Evolutionary conservation across 495 filamentous ascomycete genomes (phyloP), one percentile per base, ranked within the genome.

Genomic region (Neurospora pannonica): DNA sequence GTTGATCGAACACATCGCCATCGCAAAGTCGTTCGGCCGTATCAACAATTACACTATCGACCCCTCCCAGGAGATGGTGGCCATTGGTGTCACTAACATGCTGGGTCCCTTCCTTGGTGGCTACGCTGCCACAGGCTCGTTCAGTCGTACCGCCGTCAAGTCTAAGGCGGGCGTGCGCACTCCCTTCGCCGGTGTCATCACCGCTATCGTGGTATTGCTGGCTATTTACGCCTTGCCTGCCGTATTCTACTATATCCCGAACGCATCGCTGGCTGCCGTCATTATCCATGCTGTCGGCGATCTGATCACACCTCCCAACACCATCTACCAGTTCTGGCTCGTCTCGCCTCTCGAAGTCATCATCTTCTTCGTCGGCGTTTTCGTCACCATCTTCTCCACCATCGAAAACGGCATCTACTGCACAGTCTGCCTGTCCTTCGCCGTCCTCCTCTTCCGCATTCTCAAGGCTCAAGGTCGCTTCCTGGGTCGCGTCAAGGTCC

Each of bases 31-130:
- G 0, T 99, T 99, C 74, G 96, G 96, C 6, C 89, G 96, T 60
- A 88, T 99, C 76, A 98, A 98, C 85, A 98, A 98, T 84, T 99
- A 99, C 83, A 93, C 90, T n/a, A 98, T 99, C 82, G 90, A 98
- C 75, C 97, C 96, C 4, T 98, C 95, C 0, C 96, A 99, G 80
- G 96, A 99, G 78, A 89, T 99, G 84, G 92, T 99, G 34, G 97
- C 93, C 34, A 98, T 99, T 78, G 96, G 96, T 70, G 87, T 98
- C 10, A 92, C 91, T 24, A 99, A 99, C 81, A 85, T 98, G 40
- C 87, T 99, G 2, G 95, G 93, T 6, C 95, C 96, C 8, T 98
- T 99, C 84, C 89, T 99, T 8, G 96, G 96, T 74, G 96, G 87
- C 3, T 99, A 97, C 77, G 94, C 97, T 3, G 93, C 96, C 0